A percentile compares a stretch with the other conserved stretches of the same genome.
Conservation (phyloP, 2,329 filamentous ascomycete species). For the Cercospora sp. region DNA sequence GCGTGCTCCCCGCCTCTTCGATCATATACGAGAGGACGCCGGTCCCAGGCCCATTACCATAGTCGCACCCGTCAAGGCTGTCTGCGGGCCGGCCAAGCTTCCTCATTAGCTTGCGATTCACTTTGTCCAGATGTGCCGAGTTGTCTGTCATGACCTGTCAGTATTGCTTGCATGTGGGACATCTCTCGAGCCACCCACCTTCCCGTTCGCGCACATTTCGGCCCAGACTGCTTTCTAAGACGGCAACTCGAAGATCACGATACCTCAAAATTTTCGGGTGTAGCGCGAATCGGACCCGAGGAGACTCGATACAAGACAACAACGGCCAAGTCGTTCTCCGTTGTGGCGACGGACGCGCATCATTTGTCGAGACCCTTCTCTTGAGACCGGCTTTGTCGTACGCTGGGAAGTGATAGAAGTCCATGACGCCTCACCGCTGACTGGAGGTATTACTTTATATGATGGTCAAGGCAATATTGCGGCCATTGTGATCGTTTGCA, state of each 20-base stretch:
- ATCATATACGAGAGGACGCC: neutral
- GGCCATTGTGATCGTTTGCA: neutral
- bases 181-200: neutral
- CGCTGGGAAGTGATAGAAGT: neutral
- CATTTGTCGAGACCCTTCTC: neutral
- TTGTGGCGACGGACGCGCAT: neutral
- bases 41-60: neutral
- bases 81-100: neutral
- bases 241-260: neutral
- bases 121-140: neutral
- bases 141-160: neutral
- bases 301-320: neutral
- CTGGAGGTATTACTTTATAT: neutral
- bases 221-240: neutral
- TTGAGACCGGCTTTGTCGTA: neutral
- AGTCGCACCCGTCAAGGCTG: neutral
- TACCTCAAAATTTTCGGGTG: neutral
- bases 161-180: too few relatives aligned
- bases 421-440: neutral
- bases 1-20: neutral
- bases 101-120: neutral
- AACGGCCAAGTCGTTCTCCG: neutral
- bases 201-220: slow-evolving; percentile 2
- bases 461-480: too few relatives aligned
- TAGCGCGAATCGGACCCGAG: neutral